These are phyloP conservation scores for Xylariaceae sp. DNA, from an alignment of 2,329 filamentous ascomycete species.

Conservation along the genomic window DNA sequence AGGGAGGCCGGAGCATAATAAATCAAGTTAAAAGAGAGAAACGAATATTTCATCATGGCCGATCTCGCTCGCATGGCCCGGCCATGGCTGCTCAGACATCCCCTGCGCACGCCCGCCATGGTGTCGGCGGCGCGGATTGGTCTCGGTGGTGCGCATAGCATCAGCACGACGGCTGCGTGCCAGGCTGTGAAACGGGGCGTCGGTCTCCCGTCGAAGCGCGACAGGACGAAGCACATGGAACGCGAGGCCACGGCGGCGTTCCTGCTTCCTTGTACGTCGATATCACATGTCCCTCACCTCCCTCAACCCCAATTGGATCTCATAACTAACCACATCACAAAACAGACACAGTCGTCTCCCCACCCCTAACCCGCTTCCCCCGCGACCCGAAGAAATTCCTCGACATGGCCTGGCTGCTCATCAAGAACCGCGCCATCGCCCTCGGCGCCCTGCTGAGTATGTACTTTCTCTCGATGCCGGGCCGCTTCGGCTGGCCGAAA, in stretches of 20 bases:
- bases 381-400: conserved; percentile 22
- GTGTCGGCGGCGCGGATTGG: conserved; percentile 5
- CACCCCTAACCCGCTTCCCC: conserved; percentile 29
- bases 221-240: neutral
- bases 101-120: neutral
- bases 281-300: neutral
- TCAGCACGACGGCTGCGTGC: conserved; percentile 16
- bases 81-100: conserved; percentile 15
- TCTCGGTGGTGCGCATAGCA: conserved; percentile 9
- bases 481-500: conserved; percentile 37
- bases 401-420: conserved; percentile 23
- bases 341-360: conserved; percentile 28
- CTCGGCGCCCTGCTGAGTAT: conserved; percentile 34
- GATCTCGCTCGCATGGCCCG: conserved; percentile 19
- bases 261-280: conserved; percentile 24
- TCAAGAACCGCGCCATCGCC: conserved; percentile 35
- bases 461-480: conserved; percentile 42
- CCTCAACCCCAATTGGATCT: too few relatives aligned
- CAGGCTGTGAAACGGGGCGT: neutral
- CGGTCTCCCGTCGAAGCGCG: neutral
- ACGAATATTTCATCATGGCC: conserved; percentile 12
- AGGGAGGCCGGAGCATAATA: conserved; percentile 12
- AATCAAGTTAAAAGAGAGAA: too few relatives aligned
- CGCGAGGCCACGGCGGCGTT: conserved; percentile 8
- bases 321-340: neutral